These are phyloP conservation scores for Boletus pseudopeckii DNA, from an alignment of 768 basidiomycete genomes.

Conservation along the genomic window DNA sequence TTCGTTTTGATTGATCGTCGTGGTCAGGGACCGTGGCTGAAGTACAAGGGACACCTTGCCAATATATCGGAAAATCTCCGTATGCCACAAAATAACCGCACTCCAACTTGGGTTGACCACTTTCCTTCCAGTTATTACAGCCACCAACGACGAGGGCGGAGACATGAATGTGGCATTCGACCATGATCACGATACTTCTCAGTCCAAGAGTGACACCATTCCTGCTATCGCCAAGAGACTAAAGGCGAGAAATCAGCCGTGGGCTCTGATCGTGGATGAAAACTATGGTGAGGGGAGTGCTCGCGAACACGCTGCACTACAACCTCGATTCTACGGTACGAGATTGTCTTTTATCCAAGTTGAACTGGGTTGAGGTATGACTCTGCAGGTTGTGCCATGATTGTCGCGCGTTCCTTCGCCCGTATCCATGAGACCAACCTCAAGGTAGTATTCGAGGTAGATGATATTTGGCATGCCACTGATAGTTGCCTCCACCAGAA, in stretches of 20 bases:
- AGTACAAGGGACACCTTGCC: slow-evolving; percentile 95
- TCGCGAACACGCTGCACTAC: slow-evolving; percentile 94
- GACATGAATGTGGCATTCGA: slow-evolving; percentile 92
- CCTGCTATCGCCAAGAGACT: slow-evolving; percentile 88
- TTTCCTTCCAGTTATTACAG: slow-evolving; percentile 72
- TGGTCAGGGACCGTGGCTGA: slow-evolving; percentile 89
- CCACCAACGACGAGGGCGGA: slow-evolving; percentile 92
- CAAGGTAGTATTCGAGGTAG: slow-evolving; percentile 51
- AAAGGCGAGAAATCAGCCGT: slow-evolving; percentile 79
- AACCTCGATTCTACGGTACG: slow-evolving; percentile 89
- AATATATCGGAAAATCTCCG: slow-evolving; percentile 96
- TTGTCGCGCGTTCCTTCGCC: slow-evolving; percentile 91
- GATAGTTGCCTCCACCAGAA: slow-evolving; percentile 58
- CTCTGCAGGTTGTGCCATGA: slow-evolving; percentile 70
- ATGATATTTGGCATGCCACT: background rate
- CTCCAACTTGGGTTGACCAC: background rate
- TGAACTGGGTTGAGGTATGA: background rate
- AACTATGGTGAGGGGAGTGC: slow-evolving; percentile 99
- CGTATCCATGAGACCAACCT: slow-evolving; percentile 98
- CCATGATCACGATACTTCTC: slow-evolving; percentile 45
- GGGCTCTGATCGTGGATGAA: slow-evolving; percentile 93
- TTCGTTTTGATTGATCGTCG: slow-evolving; percentile 1
- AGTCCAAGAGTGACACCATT: slow-evolving; percentile 69
- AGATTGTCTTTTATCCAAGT: background rate
- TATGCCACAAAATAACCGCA: slow-evolving; percentile 38